phyloP scores from a whole-genome alignment of 495 filamentous ascomycete genomes.

The Neurospora sp. region DNA sequence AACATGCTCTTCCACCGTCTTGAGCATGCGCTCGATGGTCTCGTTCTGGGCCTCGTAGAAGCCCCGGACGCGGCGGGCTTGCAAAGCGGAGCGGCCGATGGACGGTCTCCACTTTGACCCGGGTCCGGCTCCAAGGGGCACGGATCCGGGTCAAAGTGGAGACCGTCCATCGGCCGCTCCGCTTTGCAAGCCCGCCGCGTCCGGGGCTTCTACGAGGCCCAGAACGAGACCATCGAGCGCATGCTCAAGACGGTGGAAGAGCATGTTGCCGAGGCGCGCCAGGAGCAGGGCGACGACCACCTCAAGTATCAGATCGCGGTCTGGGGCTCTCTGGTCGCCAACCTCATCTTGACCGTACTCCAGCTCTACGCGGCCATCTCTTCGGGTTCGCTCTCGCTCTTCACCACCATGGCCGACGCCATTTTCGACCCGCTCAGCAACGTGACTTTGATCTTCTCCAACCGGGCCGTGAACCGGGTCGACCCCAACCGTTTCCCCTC shows the following conservation, averaged over 20 bases:
- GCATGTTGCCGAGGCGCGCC: conserved; percentile 68
- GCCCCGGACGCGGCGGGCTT: conserved; percentile 57
- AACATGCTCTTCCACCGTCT: conserved; percentile 85
- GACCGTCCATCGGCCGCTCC: conserved; percentile 23
- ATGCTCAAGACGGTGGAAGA: conserved; percentile 90
- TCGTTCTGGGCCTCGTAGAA: conserved; percentile 93
- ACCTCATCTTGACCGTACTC: conserved; percentile 63
- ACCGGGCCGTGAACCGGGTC: conserved; percentile 80
- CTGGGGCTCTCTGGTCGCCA: conserved; percentile 79
- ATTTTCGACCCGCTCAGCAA: conserved; percentile 94
- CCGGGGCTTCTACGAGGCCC: conserved; percentile 75
- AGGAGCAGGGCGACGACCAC: conserved; percentile 70
- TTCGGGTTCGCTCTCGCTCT: conserved; percentile 82
- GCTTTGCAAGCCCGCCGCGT: conserved; percentile 51
- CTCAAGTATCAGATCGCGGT: conserved; percentile 84
- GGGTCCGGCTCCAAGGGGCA: neutral
- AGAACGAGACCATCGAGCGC: conserved; percentile 88
- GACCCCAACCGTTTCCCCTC: conserved; percentile 85
- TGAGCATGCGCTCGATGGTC: conserved; percentile 83
- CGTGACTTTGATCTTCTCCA: conserved; percentile 74
- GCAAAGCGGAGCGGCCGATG: conserved; percentile 28
- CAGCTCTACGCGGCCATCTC: conserved; percentile 85
- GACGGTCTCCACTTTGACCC: conserved; percentile 7
- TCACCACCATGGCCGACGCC: conserved; percentile 96
- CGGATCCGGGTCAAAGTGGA: neutral